Percentiles rank a stretch among this genome's conserved stretches.
Evolutionary conservation across 2,329 filamentous ascomycete species (phyloP).

Genomic region (Verticillium dahliae): DNA sequence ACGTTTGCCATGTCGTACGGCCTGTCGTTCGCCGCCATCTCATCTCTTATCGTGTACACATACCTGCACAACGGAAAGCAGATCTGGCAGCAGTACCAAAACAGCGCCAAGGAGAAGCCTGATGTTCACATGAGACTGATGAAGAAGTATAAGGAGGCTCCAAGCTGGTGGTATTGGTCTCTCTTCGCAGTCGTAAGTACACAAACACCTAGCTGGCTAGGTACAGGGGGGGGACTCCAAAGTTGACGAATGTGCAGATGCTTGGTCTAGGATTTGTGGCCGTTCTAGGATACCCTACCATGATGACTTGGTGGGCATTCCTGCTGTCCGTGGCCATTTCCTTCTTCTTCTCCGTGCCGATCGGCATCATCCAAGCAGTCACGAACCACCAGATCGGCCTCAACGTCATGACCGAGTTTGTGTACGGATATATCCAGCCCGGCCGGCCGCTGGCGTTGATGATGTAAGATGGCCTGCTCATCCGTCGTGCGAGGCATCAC

Average conservation of each 20-base stretch:
- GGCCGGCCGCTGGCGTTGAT: slow-evolving; percentile 67
- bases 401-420: slow-evolving; percentile 69
- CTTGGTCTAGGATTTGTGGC: slow-evolving; percentile 47
- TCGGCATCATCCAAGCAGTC: slow-evolving; percentile 63
- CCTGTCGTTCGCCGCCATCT: slow-evolving; percentile 64
- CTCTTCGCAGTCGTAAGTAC: slow-evolving; percentile 46
- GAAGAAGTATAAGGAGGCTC: slow-evolving; percentile 56
- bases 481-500: neutral
- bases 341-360: slow-evolving; percentile 57
- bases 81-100: slow-evolving; percentile 57
- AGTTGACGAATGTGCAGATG: slow-evolving; percentile 30
- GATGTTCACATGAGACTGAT: slow-evolving; percentile 61
- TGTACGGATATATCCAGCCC: slow-evolving; percentile 70
- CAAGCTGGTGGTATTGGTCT: slow-evolving; percentile 56
- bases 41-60: slow-evolving; percentile 62
- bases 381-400: slow-evolving; percentile 67
- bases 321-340: slow-evolving; percentile 59
- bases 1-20: slow-evolving; percentile 67
- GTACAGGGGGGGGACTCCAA: neutral
- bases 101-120: slow-evolving; percentile 52
- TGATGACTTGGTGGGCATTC: slow-evolving; percentile 68
- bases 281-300: slow-evolving; percentile 56
- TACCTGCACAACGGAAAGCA: slow-evolving; percentile 60
- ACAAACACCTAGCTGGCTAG: too few relatives aligned
- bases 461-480: slow-evolving; percentile 41